These are phyloP conservation scores for Fraxinus floribunda DNA, from an alignment of 305 asterid genomes.

Conservation along the genomic window DNA sequence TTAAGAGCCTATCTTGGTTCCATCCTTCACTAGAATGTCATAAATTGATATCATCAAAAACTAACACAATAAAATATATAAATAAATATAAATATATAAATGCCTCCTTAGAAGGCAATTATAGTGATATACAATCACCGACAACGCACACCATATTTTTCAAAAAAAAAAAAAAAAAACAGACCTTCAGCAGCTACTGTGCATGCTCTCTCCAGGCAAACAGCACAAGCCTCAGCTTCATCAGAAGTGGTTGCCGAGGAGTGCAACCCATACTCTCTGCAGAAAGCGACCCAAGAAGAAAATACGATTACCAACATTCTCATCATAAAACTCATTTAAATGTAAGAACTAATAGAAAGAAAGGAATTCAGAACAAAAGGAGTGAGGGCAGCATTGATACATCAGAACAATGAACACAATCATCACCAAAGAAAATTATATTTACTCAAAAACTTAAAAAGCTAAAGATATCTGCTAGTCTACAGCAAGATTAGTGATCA, in stretches of 20 bases:
- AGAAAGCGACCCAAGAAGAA: conserved; percentile 18
- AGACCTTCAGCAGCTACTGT: conserved; percentile 85
- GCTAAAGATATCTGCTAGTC: background rate
- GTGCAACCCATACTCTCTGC: conserved; percentile 87
- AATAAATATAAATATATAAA: too few species aligned
- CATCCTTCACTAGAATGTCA: background rate
- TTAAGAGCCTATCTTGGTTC: background rate
- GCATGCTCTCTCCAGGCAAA: conserved; percentile 91
- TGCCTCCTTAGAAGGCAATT: background rate
- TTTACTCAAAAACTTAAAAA: background rate
- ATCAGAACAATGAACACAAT: background rate
- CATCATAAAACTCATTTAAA: background rate
- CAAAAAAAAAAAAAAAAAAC: too few species aligned
- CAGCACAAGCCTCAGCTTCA: conserved; percentile 75
- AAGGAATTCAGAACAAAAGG: background rate
- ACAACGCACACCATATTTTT: background rate
- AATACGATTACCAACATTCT: background rate
- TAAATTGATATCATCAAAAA: background rate
- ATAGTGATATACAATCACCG: background rate
- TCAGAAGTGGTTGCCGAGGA: conserved; percentile 54
- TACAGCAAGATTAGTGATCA: background rate
- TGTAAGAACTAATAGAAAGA: background rate
- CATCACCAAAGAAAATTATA: background rate
- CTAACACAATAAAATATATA: too few species aligned
- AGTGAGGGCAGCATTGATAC: background rate